phyloP scores from a whole-genome alignment of 352 stramenopile species.

The Phytophthora brassicae region DNA sequence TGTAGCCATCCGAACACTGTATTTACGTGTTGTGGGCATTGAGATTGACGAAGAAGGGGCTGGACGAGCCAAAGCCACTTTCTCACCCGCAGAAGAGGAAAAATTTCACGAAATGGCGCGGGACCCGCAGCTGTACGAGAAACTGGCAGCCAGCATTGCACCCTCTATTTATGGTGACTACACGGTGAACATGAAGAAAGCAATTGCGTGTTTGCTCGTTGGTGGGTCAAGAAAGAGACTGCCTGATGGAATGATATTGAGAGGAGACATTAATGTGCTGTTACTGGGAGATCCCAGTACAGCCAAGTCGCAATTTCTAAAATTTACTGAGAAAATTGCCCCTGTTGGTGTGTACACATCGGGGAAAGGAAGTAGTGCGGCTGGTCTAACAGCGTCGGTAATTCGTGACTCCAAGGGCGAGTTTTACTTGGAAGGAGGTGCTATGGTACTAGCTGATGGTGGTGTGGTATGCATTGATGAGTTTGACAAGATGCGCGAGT shows the following conservation, averaged over 20 bases:
- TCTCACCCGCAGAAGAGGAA: conserved; percentile 97
- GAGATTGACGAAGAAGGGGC: conserved; percentile 92
- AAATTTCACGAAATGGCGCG: conserved; percentile 94
- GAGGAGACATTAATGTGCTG: conserved; percentile 99
- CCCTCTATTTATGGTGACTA: conserved; percentile 96
- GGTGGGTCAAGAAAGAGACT: conserved; percentile 93
- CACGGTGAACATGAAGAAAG: conserved; percentile 97
- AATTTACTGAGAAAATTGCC: conserved; percentile 96
- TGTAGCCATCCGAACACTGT: conserved; percentile 92
- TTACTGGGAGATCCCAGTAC: conserved; percentile 97
- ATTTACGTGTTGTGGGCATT: conserved; percentile 96
- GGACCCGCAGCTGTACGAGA: conserved; percentile 93
- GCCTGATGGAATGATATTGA: conserved; percentile 95
- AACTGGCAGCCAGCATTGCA: conserved; percentile 89
- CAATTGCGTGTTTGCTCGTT: conserved; percentile 95
- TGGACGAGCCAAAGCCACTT: conserved; percentile 89
- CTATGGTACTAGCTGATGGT: conserved; percentile 98
- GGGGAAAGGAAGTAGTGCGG: conserved; percentile 97
- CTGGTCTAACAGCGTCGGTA: conserved; percentile 96
- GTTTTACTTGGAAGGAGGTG: conserved; percentile 98
- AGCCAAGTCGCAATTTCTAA: conserved; percentile 98
- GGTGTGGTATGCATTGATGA: conserved; percentile 99
- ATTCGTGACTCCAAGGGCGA: conserved; percentile 95
- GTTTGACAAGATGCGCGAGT: conserved; percentile 95
- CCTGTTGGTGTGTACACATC: conserved; percentile 98